A percentile compares a stretch with the other conserved stretches of the same genome.
These are phyloP conservation scores for Fraxinus velutina DNA, from an alignment of 305 asterid genomes.

Conservation along the genomic window DNA sequence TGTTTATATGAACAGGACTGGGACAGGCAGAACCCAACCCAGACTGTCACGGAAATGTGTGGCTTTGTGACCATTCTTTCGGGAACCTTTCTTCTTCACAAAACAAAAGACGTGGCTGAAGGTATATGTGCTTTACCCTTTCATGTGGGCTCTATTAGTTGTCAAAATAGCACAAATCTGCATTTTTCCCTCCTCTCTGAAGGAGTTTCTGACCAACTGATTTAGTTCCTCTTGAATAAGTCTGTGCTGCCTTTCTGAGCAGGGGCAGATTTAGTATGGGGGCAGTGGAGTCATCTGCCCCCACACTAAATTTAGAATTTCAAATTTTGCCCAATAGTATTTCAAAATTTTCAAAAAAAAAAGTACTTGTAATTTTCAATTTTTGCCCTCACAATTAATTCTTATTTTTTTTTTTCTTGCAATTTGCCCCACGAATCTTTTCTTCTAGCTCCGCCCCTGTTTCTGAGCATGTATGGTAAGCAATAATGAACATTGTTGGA, in stretches of 20 bases:
- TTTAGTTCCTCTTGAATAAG: background rate
- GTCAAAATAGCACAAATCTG: background rate
- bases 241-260: background rate
- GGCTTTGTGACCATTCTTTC: conserved; percentile 91
- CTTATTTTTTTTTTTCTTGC: too few species aligned
- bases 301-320: too few species aligned
- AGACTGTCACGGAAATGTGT: conserved; percentile 86
- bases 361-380: too few species aligned
- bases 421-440: too few species aligned
- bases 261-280: too few species aligned
- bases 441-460: too few species aligned
- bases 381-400: too few species aligned
- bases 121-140: conserved; percentile 41
- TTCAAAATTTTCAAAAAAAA: too few species aligned
- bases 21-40: conserved; percentile 90
- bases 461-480: background rate
- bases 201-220: background rate
- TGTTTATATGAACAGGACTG: conserved; percentile 59
- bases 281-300: too few species aligned
- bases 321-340: too few species aligned
- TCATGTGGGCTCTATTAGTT: background rate
- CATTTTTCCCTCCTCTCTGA: background rate
- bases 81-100: conserved; percentile 97
- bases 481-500: background rate
- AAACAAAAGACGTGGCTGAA: conserved; percentile 88